phyloP scores from a whole-genome alignment of 306 rosid species.

The Canavalia gladiata region DNA sequence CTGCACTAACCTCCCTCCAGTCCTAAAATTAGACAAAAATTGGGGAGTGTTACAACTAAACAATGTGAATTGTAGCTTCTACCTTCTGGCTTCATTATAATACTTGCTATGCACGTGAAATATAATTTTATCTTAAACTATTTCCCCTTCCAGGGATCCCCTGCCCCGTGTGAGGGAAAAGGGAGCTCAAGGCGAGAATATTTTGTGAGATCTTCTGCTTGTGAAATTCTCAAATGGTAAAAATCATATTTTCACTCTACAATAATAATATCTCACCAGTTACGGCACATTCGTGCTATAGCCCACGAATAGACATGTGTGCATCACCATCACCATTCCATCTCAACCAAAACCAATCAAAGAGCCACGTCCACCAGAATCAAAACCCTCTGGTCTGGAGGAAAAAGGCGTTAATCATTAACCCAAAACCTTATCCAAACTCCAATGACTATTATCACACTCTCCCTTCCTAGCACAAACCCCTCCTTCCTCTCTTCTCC shows the following conservation, averaged over 20 bases:
- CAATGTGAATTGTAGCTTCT: neutral
- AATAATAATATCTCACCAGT: neutral
- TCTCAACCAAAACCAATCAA: constrained; percentile 2
- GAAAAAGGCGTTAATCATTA: neutral
- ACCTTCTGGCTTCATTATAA: constrained; percentile 11
- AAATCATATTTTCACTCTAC: neutral
- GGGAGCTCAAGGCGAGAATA: neutral
- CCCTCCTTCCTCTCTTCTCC: constrained; percentile 47
- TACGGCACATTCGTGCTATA: neutral
- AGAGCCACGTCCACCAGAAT: constrained; percentile 35
- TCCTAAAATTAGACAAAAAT: neutral
- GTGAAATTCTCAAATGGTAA: neutral
- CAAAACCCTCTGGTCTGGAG: neutral
- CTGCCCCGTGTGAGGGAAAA: neutral
- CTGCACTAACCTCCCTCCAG: constrained; percentile 1
- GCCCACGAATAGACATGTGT: constrained; percentile 24
- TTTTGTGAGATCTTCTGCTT: neutral
- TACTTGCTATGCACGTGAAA: neutral
- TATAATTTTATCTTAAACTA: neutral
- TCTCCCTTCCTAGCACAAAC: constrained; percentile 48
- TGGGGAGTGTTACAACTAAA: constrained; percentile 7
- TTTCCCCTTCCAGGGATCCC: neutral
- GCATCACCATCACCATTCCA: constrained; percentile 7
- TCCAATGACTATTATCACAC: constrained; percentile 55
- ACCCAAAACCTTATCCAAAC: constrained; percentile 60